These are phyloP conservation scores for California macrophylla DNA, from an alignment of 441 rosid genomes.

Conservation along the genomic window DNA sequence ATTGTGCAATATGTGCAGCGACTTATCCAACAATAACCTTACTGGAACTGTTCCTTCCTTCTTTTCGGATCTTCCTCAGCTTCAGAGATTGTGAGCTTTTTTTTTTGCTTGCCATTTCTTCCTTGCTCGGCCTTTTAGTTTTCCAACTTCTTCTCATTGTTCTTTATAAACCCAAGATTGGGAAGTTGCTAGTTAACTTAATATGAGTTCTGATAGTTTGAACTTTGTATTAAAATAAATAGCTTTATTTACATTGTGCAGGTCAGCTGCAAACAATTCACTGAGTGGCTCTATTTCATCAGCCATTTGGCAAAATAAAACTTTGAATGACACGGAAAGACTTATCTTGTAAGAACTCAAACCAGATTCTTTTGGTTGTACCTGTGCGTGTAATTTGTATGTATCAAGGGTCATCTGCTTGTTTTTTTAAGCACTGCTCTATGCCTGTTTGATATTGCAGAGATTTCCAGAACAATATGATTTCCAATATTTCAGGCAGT, in stretches of 20 bases:
- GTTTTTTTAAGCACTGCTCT: too few species aligned
- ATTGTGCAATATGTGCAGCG: slow-evolving; percentile 36
- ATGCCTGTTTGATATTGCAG: slow-evolving; percentile 37
- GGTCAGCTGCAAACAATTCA: slow-evolving; percentile 70
- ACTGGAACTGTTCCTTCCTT: slow-evolving; percentile 61
- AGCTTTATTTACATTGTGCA: slow-evolving; percentile 31
- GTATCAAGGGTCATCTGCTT: slow-evolving; percentile 1
- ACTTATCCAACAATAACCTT: slow-evolving; percentile 61
- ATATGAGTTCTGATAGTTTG: neutral
- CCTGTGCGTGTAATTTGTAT: neutral
- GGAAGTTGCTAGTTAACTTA: neutral
- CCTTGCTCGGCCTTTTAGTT: slow-evolving; percentile 12
- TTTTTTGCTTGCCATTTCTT: slow-evolving; percentile 5
- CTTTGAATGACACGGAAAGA: slow-evolving; percentile 38
- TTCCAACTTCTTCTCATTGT: slow-evolving; percentile 5
- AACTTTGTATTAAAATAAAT: slow-evolving; percentile 1
- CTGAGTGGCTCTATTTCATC: slow-evolving; percentile 62
- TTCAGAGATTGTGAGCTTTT: slow-evolving; percentile 64
- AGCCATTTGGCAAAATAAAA: slow-evolving; percentile 57
- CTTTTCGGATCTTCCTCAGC: slow-evolving; percentile 57
- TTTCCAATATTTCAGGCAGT: slow-evolving; percentile 51
- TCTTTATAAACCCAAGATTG: neutral
- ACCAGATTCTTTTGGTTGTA: neutral
- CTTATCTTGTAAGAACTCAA: slow-evolving; percentile 53
- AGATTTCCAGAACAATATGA: slow-evolving; percentile 63